Base-by-base conservation (phyloP, 805 yeast species). In the Zygosaccharomyces kombuchaensis region DNA sequence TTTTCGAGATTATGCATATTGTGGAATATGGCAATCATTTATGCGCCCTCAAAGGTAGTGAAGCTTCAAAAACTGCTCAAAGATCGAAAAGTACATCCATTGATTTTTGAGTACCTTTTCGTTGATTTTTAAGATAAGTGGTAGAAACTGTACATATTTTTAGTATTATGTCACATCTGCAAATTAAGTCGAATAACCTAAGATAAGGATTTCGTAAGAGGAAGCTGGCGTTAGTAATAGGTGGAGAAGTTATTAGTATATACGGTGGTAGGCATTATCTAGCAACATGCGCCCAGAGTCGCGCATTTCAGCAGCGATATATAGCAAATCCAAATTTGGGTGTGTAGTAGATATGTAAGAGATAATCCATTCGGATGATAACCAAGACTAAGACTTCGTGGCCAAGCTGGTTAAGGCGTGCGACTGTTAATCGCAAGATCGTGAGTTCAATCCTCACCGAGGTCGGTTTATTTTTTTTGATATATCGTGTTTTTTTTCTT, bases 341-440 rank as follows among this genome's bases (percentile, higher is more conserved):
- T 19, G 5, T 5, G 21, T n/a, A n/a, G n/a, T n/a, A n/a, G n/a
- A n/a, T 19, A 19, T 19, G 5, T 19, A 19, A 19, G 21, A 19
- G 21, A 19, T 4, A 19, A 5, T 19, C 21, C n/a, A n/a, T n/a
- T n/a, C n/a, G n/a, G n/a, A n/a, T n/a, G n/a, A n/a, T 19, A 19
- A 19, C 21, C 21, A 19, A 19, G 5, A n/a, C 14, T 25, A 16
- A n/a, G 74, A 69, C 73, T 69, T 63, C 72, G 71, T 71, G 75
- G 75, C 76, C 76, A 72, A 72, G 76, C 66, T 72, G 75, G 76
- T 66, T 71, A 72, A 72, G 76, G 76, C 76, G 74, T 70, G 75
- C 75, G 75, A 70, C 76, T 72, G 77, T 73, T 73, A 73, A 73
- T 73, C 77, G 76, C 76, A 72, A 73, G 77, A 73, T 70, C 77